phyloP scores from a whole-genome alignment of 148 eudicot species.

The Tetragonia tetragonoides region DNA sequence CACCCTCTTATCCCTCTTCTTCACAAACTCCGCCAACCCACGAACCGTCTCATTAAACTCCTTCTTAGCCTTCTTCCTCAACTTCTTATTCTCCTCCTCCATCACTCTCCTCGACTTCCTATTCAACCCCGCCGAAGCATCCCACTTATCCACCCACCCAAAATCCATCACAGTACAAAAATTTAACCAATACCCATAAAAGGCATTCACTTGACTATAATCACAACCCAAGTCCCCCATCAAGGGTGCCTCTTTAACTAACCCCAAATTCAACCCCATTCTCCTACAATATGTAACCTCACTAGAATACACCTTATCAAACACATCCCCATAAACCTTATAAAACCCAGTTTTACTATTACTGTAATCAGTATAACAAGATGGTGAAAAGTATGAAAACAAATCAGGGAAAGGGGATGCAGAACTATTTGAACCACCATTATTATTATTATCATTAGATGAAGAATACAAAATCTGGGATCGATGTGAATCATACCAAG shows the following conservation, averaged over 20 bases:
- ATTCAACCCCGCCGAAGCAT: constrained; percentile 60
- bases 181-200: constrained; percentile 85
- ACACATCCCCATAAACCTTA: constrained; percentile 73
- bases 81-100: constrained; percentile 98
- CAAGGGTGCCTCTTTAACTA: constrained; percentile 77
- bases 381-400: constrained; percentile 63
- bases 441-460: neutral
- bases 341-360: constrained; percentile 64
- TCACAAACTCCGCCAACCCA: constrained; percentile 91
- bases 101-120: constrained; percentile 79
- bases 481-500: constrained; percentile 95
- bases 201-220: constrained; percentile 79
- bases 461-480: constrained; percentile 74
- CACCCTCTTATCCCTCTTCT: constrained; percentile 98
- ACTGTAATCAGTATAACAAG: constrained; percentile 64
- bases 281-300: constrained; percentile 62
- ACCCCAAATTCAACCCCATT: constrained; percentile 59
- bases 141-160: constrained; percentile 79
- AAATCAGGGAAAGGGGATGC: constrained; percentile 50
- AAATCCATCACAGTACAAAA: constrained; percentile 87
- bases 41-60: constrained; percentile 90
- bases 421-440: constrained; percentile 10
- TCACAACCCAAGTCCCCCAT: constrained; percentile 80
- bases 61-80: constrained; percentile 83
- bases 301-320: constrained; percentile 54